Conservation (phyloP, 805 yeast genomes). For the Limtongia smithiae region DNA sequence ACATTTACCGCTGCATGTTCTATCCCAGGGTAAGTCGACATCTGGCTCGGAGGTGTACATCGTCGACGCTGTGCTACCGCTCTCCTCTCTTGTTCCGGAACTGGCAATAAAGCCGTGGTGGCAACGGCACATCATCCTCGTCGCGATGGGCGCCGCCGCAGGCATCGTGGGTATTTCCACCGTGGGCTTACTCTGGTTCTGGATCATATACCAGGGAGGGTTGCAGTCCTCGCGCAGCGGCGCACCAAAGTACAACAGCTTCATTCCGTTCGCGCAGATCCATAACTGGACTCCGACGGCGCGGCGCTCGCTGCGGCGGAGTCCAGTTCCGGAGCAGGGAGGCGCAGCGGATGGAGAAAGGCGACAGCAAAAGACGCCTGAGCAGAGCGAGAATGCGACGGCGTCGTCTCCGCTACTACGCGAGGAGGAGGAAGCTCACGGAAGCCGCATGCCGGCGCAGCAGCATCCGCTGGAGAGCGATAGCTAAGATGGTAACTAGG, state of each 20-base stretch:
- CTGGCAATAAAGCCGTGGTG: conserved; percentile 12
- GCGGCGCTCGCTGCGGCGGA: no score
- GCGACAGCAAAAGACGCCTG: no score
- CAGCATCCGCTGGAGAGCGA: no score
- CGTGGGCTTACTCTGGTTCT: conserved; percentile 14
- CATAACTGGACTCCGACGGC: conserved; percentile 1
- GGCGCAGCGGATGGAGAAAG: no score
- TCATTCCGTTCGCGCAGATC: conserved; percentile 4
- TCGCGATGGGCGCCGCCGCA: conserved; percentile 16
- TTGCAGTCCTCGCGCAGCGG: conserved; percentile 2
- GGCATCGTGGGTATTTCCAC: conserved; percentile 12
- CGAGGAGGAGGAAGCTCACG: no score
- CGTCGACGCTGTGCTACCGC: conserved; percentile 20
- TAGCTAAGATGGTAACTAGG: no score
- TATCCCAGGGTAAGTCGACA: conserved; percentile 17
- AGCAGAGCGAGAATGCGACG: no score
- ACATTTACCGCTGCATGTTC: conserved; percentile 12
- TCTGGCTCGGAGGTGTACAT: conserved; percentile 22
- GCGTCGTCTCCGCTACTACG: no score
- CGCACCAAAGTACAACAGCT: neutral
- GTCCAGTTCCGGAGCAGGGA: no score
- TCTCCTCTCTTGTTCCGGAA: neutral
- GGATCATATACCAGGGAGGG: conserved; percentile 15
- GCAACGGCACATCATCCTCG: conserved; percentile 18
- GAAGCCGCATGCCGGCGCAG: no score